These are phyloP conservation scores for Penicillium psychrosexuale DNA, from an alignment of 2,329 filamentous ascomycete genomes.

Conservation along the genomic window DNA sequence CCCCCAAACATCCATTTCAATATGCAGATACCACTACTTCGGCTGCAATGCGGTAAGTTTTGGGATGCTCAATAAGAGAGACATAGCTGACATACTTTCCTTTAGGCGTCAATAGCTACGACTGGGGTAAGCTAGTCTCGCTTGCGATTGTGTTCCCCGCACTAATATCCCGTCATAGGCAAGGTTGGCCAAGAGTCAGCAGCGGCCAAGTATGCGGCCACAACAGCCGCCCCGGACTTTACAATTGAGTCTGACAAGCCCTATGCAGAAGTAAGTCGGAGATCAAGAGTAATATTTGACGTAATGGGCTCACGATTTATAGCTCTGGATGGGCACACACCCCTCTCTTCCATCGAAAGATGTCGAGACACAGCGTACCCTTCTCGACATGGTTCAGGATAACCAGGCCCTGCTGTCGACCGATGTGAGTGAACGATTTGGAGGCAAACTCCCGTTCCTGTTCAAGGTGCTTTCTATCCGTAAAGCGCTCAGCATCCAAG, in stretches of 20 bases:
- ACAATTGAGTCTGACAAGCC: conserved; percentile 80
- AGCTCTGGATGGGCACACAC: conserved; percentile 99
- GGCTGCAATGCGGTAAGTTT: conserved; percentile 61
- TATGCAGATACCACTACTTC: conserved; percentile 78
- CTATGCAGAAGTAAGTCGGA: conserved; percentile 73
- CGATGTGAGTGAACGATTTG: conserved; percentile 71
- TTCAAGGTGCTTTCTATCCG: conserved; percentile 97
- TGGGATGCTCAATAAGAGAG: not conserved
- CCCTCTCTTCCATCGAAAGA: conserved; percentile 94
- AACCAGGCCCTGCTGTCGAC: conserved; percentile 78
- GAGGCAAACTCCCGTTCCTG: conserved; percentile 82
- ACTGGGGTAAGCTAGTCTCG: conserved; percentile 68
- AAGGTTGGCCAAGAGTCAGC: conserved; percentile 86
- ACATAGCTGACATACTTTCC: not conserved
- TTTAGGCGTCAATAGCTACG: conserved; percentile 93
- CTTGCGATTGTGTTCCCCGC: conserved; percentile 13
- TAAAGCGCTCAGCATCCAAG: conserved; percentile 95
- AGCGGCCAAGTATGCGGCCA: conserved; percentile 83
- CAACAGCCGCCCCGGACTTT: conserved; percentile 72
- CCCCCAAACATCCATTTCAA: conserved; percentile 21
- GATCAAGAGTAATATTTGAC: not conserved
- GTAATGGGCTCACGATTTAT: conserved; percentile 11
- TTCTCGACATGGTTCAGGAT: conserved; percentile 82
- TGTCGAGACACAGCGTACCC: conserved; percentile 73
- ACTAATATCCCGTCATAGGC: conserved; percentile 49